Evolutionary conservation across 1,284 basidiomycete genomes (phyloP).

Genomic region (Violaceomyces palustris): DNA sequence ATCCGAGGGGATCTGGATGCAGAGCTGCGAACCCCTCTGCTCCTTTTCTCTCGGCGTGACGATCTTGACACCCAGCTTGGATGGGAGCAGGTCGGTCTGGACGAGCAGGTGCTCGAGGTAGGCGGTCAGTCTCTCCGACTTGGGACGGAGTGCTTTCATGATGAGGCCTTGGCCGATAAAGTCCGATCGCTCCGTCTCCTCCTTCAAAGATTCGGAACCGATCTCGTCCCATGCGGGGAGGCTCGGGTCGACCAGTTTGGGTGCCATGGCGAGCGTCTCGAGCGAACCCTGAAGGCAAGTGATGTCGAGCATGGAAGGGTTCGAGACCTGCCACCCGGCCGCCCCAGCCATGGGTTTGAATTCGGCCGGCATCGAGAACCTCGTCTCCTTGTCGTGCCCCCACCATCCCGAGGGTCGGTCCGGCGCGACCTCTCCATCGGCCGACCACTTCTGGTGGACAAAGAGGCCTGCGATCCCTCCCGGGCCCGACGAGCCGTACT

Average conservation of each 20-base stretch:
- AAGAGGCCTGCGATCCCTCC: conserved; percentile 91
- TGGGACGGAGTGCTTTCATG: conserved; percentile 39
- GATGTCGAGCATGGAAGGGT: conserved; percentile 76
- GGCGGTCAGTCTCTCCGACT: conserved; percentile 38
- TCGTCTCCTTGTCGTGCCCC: conserved; percentile 80
- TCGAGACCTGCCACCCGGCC: conserved; percentile 91
- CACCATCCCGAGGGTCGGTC: conserved; percentile 89
- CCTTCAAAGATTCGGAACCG: neutral
- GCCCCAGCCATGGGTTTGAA: conserved; percentile 84
- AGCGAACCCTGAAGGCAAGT: conserved; percentile 39
- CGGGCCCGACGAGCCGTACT: conserved; percentile 88
- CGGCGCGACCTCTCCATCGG: conserved; percentile 24
- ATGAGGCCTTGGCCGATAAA: conserved; percentile 32
- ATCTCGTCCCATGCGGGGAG: too few relatives aligned
- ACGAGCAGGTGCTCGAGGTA: conserved; percentile 40
- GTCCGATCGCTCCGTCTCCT: neutral
- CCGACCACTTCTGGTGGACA: conserved; percentile 68
- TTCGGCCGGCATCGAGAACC: conserved; percentile 80
- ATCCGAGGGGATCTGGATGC: conserved; percentile 39
- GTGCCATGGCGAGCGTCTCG: conserved; percentile 33
- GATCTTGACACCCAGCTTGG: conserved; percentile 21
- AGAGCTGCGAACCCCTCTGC: conserved; percentile 43
- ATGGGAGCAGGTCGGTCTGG: conserved; percentile 31
- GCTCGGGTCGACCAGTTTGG: conserved; percentile 4
- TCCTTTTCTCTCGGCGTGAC: conserved; percentile 39